Evolutionary conservation across 164 flowering plant genomes (phyloP).

Genomic region (Chloranthus sessilifolius): DNA sequence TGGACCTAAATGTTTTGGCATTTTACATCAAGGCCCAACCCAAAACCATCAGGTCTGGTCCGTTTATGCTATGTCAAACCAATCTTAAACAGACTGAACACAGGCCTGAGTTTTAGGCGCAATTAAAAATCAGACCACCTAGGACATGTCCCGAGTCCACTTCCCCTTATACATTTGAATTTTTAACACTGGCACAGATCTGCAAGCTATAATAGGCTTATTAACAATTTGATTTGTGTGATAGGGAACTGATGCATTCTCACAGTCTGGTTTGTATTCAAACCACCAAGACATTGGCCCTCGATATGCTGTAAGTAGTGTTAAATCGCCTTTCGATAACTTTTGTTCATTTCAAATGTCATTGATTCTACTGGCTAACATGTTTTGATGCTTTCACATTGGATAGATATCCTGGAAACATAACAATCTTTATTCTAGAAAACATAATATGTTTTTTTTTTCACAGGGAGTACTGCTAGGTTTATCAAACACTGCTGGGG

Average conservation of each 20-base stretch:
- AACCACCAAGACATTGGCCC: constrained; percentile 99
- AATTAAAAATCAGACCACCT: no score
- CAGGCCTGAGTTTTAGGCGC: no score
- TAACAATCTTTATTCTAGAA: background rate
- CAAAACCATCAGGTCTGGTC: no score
- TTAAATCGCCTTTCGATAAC: no score
- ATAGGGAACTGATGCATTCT: constrained; percentile 97
- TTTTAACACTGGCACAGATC: background rate
- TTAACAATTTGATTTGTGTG: background rate
- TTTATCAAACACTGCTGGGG: constrained; percentile 94
- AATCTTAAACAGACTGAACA: no score
- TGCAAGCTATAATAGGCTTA: background rate
- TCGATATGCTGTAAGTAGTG: constrained; percentile 80
- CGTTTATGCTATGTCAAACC: no score
- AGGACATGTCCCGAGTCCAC: no score
- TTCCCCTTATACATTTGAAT: background rate
- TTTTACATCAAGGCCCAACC: no score
- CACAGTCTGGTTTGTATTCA: constrained; percentile 93
- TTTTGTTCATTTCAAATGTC: background rate
- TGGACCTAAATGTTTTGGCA: no score
- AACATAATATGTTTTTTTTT: background rate
- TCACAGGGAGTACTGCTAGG: constrained; percentile 90
- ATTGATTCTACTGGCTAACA: background rate
- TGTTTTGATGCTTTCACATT: background rate
- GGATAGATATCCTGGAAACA: background rate